These are phyloP conservation scores for Cerrena zonata DNA, from an alignment of 1,284 basidiomycete genomes.

Conservation along the genomic window DNA sequence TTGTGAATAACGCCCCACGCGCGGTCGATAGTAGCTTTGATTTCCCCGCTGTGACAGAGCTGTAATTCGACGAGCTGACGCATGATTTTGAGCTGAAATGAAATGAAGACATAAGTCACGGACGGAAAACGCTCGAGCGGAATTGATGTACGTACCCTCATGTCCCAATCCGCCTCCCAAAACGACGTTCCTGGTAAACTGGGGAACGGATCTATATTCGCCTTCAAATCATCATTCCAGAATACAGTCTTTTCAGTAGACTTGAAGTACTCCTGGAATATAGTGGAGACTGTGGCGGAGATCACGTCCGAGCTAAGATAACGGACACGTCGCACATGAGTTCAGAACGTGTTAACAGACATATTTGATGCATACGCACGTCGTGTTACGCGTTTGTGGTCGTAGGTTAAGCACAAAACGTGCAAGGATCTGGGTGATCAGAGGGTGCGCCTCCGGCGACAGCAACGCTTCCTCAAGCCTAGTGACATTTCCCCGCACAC, in stretches of 20 bases:
- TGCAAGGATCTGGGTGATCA: slow-evolving; percentile 63
- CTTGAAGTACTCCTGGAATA: slow-evolving; percentile 68
- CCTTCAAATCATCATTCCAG: slow-evolving; percentile 62
- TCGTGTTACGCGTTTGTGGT: slow-evolving; percentile 79
- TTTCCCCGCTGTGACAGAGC: slow-evolving; percentile 56
- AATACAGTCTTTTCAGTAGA: slow-evolving; percentile 66
- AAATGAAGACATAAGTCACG: slow-evolving; percentile 7
- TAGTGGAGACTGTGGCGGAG: slow-evolving; percentile 57
- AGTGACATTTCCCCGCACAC: slow-evolving; percentile 6
- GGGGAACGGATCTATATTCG: slow-evolving; percentile 68
- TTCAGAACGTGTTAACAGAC: slow-evolving; percentile 23
- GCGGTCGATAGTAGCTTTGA: slow-evolving; percentile 69
- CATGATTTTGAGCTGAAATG: slow-evolving; percentile 63
- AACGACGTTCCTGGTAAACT: slow-evolving; percentile 52
- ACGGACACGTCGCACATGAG: slow-evolving; percentile 30
- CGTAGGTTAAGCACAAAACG: slow-evolving; percentile 73
- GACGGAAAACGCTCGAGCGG: slow-evolving; percentile 19
- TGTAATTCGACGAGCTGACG: slow-evolving; percentile 77
- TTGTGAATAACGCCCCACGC: slow-evolving; percentile 77
- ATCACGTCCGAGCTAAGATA: slow-evolving; percentile 66
- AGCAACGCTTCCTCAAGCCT: slow-evolving; percentile 75
- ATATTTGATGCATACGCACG: slow-evolving; percentile 45
- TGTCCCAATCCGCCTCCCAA: slow-evolving; percentile 68
- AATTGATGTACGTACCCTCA: slow-evolving; percentile 47
- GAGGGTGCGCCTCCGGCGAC: slow-evolving; percentile 58